Evolutionary conservation across 352 stramenopile species (phyloP), one percentile per base, ranked within the genome.

Genomic region (Globisporangium cederbergense): DNA sequence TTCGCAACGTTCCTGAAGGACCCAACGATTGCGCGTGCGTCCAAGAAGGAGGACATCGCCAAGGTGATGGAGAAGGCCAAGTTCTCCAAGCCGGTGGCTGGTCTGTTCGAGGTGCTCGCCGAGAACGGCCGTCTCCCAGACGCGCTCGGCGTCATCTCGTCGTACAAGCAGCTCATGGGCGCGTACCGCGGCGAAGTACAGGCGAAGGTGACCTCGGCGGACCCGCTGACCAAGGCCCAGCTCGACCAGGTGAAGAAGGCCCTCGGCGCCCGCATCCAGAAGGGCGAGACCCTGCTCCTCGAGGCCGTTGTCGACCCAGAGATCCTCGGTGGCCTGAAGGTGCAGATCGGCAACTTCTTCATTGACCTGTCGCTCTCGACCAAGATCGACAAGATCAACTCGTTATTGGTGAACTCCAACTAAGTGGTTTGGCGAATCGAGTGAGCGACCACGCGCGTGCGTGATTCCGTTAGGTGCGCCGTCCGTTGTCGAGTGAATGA

Each of bases 331-430:
- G 96, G 96, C 67, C 87, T 99, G 63, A 97, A 98, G 83, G 93
- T 99, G 67, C 94, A 98, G 82, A 98, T 98, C 78, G 96, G 95
- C 70, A 97, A 98, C 82, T 96, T 98, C 84, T 99, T 99, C 79
- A 97, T 99, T 71, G 96, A 99, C 81, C 75, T 99, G 71, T 98
- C 92, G 71, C 85, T 98, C 55, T 87, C 88, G 54, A 98, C 87
- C 66, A 95, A 97, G 80, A 98, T 99, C 78, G 94, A 98, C 71
- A 96, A 97, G 83, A 94, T 96, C 75, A 88, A 96, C 77, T 88
- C 74, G 72, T 81, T 92, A 76, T 74, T 92, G 67, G 78, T 81
- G 36, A 90, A 83, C 74, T 78, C 79, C 60, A 87, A 74, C 72
- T 76, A 86, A 64, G 55, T 20, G 38, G 13, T 14, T 22, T 13